phyloP scores from a whole-genome alignment of 225 moss, liverwort and hornwort species.

The Polytrichum commune region DNA sequence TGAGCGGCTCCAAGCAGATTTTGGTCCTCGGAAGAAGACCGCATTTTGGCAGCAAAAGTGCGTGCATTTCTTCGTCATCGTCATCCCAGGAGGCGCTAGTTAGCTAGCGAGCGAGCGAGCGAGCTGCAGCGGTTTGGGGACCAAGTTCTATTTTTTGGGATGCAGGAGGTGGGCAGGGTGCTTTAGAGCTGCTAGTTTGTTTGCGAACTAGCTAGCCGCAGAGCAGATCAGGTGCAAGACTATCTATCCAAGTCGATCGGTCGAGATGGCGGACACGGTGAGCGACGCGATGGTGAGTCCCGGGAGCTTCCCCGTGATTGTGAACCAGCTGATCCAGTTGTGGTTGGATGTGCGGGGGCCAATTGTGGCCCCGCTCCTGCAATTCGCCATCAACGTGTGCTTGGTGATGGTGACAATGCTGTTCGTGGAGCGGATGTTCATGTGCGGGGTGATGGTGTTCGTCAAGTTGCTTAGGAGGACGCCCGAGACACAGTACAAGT shows the following conservation, averaged over 20 bases:
- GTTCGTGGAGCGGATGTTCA: constrained; percentile 73
- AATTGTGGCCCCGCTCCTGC: constrained; percentile 60
- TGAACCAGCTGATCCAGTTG: constrained; percentile 47
- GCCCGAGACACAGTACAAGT: constrained; percentile 48
- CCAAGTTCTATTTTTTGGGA: too few species aligned
- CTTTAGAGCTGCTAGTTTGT: neutral
- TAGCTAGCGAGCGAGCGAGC: too few species aligned
- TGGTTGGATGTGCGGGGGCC: constrained; percentile 68
- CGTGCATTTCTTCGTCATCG: too few species aligned
- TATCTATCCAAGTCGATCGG: neutral
- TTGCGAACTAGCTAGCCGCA: neutral
- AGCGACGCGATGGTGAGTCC: neutral
- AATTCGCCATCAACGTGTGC: constrained; percentile 61
- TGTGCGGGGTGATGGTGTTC: constrained; percentile 57
- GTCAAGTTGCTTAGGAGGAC: constrained; percentile 48
- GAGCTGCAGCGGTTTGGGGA: too few species aligned
- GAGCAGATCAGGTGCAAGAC: neutral
- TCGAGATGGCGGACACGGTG: constrained; percentile 17
- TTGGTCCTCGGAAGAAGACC: too few species aligned
- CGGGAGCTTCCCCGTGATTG: constrained; percentile 13
- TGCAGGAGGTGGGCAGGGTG: too few species aligned
- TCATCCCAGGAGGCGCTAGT: too few species aligned
- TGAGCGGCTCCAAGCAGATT: too few species aligned
- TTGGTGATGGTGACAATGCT: constrained; percentile 77
- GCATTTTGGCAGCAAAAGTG: too few species aligned